phyloP scores from a whole-genome alignment of 2,329 filamentous ascomycete genomes.

The Fusarium musae region DNA sequence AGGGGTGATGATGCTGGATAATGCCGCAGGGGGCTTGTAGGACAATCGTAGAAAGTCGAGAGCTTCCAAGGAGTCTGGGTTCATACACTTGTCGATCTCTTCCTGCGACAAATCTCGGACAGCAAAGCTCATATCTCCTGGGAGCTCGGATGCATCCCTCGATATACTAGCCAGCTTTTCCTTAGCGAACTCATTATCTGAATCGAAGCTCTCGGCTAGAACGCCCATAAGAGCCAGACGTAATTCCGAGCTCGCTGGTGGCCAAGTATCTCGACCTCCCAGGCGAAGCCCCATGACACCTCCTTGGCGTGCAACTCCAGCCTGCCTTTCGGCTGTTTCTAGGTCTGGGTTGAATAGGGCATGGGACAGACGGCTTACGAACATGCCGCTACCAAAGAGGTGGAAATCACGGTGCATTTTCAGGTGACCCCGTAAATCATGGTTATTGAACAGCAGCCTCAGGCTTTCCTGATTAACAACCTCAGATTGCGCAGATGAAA shows the following conservation, averaged over 20 bases:
- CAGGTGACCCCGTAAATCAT: slow-evolving; percentile 78
- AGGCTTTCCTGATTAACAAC: slow-evolving; percentile 83
- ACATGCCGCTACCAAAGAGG: slow-evolving; percentile 85
- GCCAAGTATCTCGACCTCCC: slow-evolving; percentile 86
- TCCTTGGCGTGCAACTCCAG: slow-evolving; percentile 75
- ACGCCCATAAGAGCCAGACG: slow-evolving; percentile 88
- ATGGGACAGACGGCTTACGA: slow-evolving; percentile 81
- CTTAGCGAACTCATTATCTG: slow-evolving; percentile 32
- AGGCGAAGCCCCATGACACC: slow-evolving; percentile 84
- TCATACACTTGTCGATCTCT: slow-evolving; percentile 85
- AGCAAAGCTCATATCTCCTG: slow-evolving; percentile 81
- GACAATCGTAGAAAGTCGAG: slow-evolving; percentile 92
- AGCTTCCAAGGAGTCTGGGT: slow-evolving; percentile 84
- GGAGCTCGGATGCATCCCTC: slow-evolving; percentile 58
- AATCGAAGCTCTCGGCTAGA: slow-evolving; percentile 76
- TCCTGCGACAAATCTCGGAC: slow-evolving; percentile 82
- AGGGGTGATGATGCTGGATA: slow-evolving; percentile 79
- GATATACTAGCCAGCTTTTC: slow-evolving; percentile 44
- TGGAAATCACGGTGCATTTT: slow-evolving; percentile 82
- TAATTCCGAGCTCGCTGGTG: slow-evolving; percentile 93
- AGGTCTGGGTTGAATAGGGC: slow-evolving; percentile 88
- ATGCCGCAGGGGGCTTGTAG: slow-evolving; percentile 79
- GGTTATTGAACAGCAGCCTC: slow-evolving; percentile 77
- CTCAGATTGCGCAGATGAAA: slow-evolving; percentile 78
- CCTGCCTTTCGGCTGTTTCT: slow-evolving; percentile 78